phyloP scores from a whole-genome alignment of 2,329 filamentous ascomycete genomes.

The Onygenales sp. region DNA sequence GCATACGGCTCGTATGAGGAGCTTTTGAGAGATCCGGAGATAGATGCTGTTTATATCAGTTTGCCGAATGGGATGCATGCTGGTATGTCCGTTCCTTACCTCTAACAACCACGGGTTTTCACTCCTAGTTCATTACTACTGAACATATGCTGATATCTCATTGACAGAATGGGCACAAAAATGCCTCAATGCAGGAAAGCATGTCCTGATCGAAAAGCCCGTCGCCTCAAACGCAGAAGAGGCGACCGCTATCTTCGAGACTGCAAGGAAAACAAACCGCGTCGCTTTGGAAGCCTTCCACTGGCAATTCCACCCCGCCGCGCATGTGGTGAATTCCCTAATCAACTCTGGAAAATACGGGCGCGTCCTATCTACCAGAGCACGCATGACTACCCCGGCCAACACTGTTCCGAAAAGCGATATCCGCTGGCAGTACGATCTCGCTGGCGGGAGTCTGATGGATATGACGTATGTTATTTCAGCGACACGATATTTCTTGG shows the following conservation, averaged over 20 bases:
- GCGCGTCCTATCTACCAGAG: conserved; percentile 20
- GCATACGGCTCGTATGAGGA: conserved; percentile 21
- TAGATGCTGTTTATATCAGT: conserved; percentile 45
- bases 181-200: conserved; percentile 19
- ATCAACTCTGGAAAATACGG: conserved; percentile 26
- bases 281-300: conserved; percentile 44
- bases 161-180: conserved; percentile 35
- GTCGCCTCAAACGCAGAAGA: conserved; percentile 24
- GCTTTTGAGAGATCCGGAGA: conserved; percentile 15
- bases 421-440: conserved; percentile 31
- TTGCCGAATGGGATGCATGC: conserved; percentile 29
- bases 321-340: conserved; percentile 25
- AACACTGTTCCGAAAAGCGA: conserved; percentile 17
- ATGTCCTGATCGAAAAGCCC: conserved; percentile 23
- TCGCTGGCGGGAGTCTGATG: conserved; percentile 30
- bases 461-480: conserved; percentile 29
- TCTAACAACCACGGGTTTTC: background rate
- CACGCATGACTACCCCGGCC: conserved; percentile 19
- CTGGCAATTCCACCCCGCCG: conserved; percentile 36
- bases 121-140: background rate
- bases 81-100: background rate
- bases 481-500: conserved; percentile 24
- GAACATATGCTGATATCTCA: background rate
- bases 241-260: conserved; percentile 35
- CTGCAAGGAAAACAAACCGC: conserved; percentile 26